These are phyloP conservation scores for Chlorella ohadii DNA, from an alignment of 139 green algal species.

Conservation along the genomic window DNA sequence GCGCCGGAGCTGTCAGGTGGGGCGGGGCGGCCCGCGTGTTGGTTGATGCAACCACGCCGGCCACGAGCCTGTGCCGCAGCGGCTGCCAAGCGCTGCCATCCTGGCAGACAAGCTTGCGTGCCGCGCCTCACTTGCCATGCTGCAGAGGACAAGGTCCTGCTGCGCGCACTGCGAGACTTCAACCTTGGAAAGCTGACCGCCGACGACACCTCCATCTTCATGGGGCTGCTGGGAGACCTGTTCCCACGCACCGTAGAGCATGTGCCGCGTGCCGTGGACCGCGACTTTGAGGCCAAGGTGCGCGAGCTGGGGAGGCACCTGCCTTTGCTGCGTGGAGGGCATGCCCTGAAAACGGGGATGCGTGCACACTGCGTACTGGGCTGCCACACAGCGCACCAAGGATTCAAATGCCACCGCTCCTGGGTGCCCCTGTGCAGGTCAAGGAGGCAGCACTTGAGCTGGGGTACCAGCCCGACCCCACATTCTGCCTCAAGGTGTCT, in stretches of 20 bases:
- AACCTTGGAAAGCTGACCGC: slow-evolving; percentile 94
- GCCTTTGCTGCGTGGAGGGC: no score
- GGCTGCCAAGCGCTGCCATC: background rate
- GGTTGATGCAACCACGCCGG: background rate
- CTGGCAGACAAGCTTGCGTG: background rate
- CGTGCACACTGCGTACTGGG: no score
- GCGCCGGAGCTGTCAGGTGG: slow-evolving; percentile 73
- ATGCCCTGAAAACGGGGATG: no score
- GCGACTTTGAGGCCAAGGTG: slow-evolving; percentile 81
- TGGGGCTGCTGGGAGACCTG: slow-evolving; percentile 93
- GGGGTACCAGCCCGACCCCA: slow-evolving; percentile 87
- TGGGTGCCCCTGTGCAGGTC: slow-evolving; percentile 38
- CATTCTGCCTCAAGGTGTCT: slow-evolving; percentile 92
- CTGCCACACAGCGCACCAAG: no score
- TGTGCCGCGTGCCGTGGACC: slow-evolving; percentile 82
- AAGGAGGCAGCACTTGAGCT: slow-evolving; percentile 81
- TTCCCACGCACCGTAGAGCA: slow-evolving; percentile 89
- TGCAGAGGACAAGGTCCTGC: slow-evolving; percentile 67
- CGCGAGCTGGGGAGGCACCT: background rate
- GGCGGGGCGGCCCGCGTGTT: background rate
- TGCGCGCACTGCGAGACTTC: slow-evolving; percentile 94
- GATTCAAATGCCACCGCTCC: background rate
- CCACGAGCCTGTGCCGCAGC: background rate
- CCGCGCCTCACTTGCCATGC: no score
- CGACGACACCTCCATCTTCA: slow-evolving; percentile 92